Percentiles rank a stretch among this genome's conserved stretches.
These are phyloP conservation scores for Fonsecaea pedrosoi DNA, from an alignment of 2,329 filamentous ascomycete genomes.

Conservation along the genomic window DNA sequence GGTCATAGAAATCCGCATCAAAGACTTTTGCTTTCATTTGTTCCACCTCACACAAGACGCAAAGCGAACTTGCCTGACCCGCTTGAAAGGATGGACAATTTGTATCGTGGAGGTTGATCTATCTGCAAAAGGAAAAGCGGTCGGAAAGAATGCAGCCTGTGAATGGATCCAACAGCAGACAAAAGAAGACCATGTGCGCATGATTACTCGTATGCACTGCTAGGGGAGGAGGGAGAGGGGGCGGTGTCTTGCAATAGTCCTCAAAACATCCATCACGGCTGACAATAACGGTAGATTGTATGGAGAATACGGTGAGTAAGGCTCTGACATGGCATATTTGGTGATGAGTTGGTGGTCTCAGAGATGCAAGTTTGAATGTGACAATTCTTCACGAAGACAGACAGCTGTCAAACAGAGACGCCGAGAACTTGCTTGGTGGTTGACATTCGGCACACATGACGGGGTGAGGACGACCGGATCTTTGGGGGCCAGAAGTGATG, in stretches of 20 bases:
- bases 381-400: neutral
- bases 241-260: constrained; percentile 5
- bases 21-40: neutral
- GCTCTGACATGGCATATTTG: constrained; percentile 3
- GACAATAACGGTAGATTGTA: neutral
- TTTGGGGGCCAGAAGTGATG: too few species aligned
- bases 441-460: too few species aligned
- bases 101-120: neutral
- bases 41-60: neutral
- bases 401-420: too few species aligned
- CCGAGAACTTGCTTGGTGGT: too few species aligned
- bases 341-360: too few species aligned
- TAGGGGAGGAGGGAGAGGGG: neutral
- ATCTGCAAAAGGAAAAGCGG: neutral
- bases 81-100: neutral
- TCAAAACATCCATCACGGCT: neutral
- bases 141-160: neutral
- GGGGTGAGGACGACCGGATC: too few species aligned
- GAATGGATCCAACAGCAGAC: constrained; percentile 9
- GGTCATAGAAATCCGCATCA: neutral
- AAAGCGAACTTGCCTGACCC: neutral
- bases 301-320: neutral
- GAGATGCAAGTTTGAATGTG: neutral
- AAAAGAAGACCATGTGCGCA: neutral
- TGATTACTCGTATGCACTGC: neutral